Evolutionary conservation across 768 basidiomycete genomes (phyloP), one percentile per base, ranked within the genome.

Genomic region (Pleurotus tuoliensis): DNA sequence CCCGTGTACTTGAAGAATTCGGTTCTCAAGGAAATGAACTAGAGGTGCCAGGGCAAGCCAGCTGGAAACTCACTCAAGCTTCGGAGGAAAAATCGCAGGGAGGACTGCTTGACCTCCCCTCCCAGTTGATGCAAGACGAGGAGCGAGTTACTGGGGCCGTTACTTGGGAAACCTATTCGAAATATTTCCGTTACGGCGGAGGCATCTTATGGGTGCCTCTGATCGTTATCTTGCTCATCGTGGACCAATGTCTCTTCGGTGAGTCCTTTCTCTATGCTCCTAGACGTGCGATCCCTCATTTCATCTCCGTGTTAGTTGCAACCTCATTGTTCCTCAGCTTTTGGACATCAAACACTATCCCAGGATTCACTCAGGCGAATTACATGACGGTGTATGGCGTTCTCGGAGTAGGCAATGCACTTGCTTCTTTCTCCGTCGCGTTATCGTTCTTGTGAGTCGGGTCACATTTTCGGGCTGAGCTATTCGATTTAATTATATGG

Each of bases 281-380:
- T 9, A 4, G 30, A 34, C 30, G 30, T 30, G 30, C 8, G 9
- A 0, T 3, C 30, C 30, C 30, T 34, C 30, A 34, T 34, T 0
- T 4, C 2, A 34, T 34, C 30, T 34, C 9, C 30, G 1, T 9
- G 30, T 34, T 53, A 81, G 87, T 90, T 37, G 82, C 77, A 0
- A 85, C 81, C 59, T 84, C 78, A 22, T 66, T 92, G 3, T 83
- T 87, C 72, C 76, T 92, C n/a, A 87, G 88, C 0, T 89, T 84
- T 60, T 92, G 88, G 88, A 83, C 84, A 0, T 75, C 76, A 0
- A 56, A 72, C 12, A 79, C 70, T 15, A 79, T 90, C n/a, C 56
- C 62, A 3, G 78, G 81, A 1, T 86, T 88, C 64, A 65, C 38
- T 4, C 80, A 87, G 63, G 81, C 78, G 0, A 72, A 84, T 37